A percentile compares a stretch with the other conserved stretches of the same genome.
phyloP scores from a whole-genome alignment of 306 rosid species.

The Dalbergia oliveri region DNA sequence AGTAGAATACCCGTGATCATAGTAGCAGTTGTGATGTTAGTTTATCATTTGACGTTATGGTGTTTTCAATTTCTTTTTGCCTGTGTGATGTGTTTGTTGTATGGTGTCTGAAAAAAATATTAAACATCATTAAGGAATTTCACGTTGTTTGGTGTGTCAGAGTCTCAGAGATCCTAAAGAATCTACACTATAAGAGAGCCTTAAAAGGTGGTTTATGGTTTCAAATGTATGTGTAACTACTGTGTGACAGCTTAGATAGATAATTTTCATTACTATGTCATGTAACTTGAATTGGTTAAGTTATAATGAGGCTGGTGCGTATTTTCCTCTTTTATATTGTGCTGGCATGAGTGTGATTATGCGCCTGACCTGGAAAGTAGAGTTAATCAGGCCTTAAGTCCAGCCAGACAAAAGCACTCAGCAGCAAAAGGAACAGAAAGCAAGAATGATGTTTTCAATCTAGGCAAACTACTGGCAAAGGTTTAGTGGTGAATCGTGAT shows the following conservation, averaged over 20 bases:
- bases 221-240: slow-evolving; percentile 3
- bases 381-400: background rate
- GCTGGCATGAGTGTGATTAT: background rate
- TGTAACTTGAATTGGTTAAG: background rate
- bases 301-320: background rate
- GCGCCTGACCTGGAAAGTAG: too few species aligned
- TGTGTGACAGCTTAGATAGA: background rate
- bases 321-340: background rate
- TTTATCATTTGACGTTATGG: slow-evolving; percentile 11
- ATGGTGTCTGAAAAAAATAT: slow-evolving; percentile 6
- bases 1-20: slow-evolving; percentile 10
- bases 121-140: background rate
- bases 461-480: slow-evolving; percentile 6
- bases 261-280: slow-evolving; percentile 2
- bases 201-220: slow-evolving; percentile 14
- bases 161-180: slow-evolving; percentile 12
- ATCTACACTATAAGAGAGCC: background rate
- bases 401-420: background rate
- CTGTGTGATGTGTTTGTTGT: slow-evolving; percentile 5
- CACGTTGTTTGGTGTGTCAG: slow-evolving; percentile 4
- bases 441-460: background rate
- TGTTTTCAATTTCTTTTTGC: background rate
- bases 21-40: slow-evolving; percentile 15
- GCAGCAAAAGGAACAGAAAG: background rate
- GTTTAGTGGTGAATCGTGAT: background rate